Base-by-base conservation (phyloP, 768 basidiomycete species). In the Dentipellis fragilis region DNA sequence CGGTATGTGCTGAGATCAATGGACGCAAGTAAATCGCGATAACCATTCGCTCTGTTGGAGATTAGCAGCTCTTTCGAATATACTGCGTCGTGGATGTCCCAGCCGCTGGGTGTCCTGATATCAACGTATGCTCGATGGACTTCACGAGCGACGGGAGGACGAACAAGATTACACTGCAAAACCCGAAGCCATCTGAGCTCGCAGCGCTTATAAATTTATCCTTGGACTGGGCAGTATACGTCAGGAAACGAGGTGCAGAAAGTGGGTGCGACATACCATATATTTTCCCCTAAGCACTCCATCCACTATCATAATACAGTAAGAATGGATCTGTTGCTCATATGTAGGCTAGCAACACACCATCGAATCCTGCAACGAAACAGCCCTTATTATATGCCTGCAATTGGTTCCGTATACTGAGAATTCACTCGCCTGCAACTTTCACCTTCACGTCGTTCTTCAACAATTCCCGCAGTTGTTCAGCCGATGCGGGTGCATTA, bases 201-300 rank as follows among this genome's bases (percentile, higher is more conserved):
- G 77, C 88, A 0, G 90, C 87, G 50, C 83, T 83, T 36, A 96
- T 66, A 67, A 98, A 96, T 72, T 98, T 98, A 51, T 84, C 78
- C 71, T 89, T 96, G 14, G 87, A 89, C 92, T 96, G 67, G 56
- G 35, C 38, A 8, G 16, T 7, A 53, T 49, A 23, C 38, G 9
- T 49, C n/a, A 39, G 59, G 38, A 54, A 58, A 57, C 56, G 54
- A 61, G 34, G 45, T 53, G 9, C 52, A 46, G 49, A 34, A 37
- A 29, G n/a, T 49, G 37, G 19, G 35, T 10, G 12, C 5, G 19
- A 51, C 75, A 47, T 62, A 87, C 89, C 88, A 92, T 90, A 66
- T 85, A 89, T 71, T 97, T 97, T n/a, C 95, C 95, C 35, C 95
- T 79, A 14, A 96, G 75, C 10, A 97, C 84, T 29, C 95, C 95